Conservation (phyloP, 768 basidiomycete species). For the Leccinum aurantiacum region DNA sequence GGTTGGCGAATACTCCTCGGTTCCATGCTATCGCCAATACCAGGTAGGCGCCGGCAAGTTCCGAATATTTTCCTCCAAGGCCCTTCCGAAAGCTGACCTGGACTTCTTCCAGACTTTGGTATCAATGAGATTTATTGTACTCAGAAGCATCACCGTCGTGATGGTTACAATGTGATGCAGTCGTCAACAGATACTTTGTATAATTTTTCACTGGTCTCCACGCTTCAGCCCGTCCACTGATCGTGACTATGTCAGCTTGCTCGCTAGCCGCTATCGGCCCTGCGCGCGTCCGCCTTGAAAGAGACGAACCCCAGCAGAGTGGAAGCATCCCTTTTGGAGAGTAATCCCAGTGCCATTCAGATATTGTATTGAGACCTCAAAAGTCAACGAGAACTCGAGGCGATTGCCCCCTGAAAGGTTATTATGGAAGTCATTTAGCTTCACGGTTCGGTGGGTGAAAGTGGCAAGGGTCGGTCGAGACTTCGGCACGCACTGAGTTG, state of each 20-base stretch:
- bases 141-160: constrained; percentile 26
- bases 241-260: background rate
- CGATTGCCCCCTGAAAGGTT: constrained; percentile 16
- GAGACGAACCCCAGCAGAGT: constrained; percentile 1
- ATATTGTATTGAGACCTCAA: constrained; percentile 14
- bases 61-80: constrained; percentile 19
- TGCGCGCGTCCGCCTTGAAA: background rate
- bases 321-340: constrained; percentile 2
- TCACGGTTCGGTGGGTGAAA: constrained; percentile 13
- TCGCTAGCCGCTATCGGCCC: background rate
- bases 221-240: background rate
- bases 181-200: constrained; percentile 4
- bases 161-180: constrained; percentile 28
- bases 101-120: constrained; percentile 26
- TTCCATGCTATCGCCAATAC: constrained; percentile 14
- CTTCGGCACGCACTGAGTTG: constrained; percentile 14
- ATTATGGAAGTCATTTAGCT: constrained; percentile 29
- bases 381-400: constrained; percentile 18
- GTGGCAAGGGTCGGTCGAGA: constrained; percentile 12
- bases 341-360: constrained; percentile 4
- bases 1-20: constrained; percentile 15
- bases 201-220: constrained; percentile 5
- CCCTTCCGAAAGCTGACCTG: constrained; percentile 13
- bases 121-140: constrained; percentile 27
- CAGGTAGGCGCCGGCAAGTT: constrained; percentile 21